Conservation (phyloP, 805 yeast genomes). For the Saccharomyces mikatae region DNA sequence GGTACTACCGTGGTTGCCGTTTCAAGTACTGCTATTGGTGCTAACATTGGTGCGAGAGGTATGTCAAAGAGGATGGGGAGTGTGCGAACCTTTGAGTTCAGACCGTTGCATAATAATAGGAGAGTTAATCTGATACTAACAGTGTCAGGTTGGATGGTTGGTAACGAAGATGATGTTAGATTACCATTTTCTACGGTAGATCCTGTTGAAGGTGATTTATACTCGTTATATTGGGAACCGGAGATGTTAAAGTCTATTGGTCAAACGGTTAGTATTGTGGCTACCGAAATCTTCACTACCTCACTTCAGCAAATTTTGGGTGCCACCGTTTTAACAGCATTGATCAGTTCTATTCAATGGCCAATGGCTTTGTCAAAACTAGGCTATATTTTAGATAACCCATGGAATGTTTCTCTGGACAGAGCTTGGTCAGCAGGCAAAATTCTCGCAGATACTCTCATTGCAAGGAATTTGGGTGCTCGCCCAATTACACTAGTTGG, state of each 20-base stretch:
- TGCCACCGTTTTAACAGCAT: constrained; percentile 76
- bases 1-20: constrained; percentile 93
- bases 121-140: constrained; percentile 81
- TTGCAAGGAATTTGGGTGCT: constrained; percentile 81
- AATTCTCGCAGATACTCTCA: constrained; percentile 82
- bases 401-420: constrained; percentile 95
- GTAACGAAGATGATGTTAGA: constrained; percentile 90
- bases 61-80: constrained; percentile 84
- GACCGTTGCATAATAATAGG: constrained; percentile 85
- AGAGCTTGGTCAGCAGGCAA: constrained; percentile 96
- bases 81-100: constrained; percentile 87
- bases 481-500: constrained; percentile 91
- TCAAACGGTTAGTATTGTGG: constrained; percentile 87
- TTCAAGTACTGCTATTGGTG: constrained; percentile 86
- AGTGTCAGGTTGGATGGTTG: constrained; percentile 96
- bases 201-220: constrained; percentile 95
- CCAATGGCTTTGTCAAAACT: constrained; percentile 89
- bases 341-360: constrained; percentile 86
- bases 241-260: constrained; percentile 95
- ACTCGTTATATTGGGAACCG: constrained; percentile 93
- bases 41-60: constrained; percentile 76
- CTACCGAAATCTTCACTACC: constrained; percentile 86
- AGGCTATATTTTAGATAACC: constrained; percentile 85
- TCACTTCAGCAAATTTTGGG: constrained; percentile 94
- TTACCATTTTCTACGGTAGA: constrained; percentile 94